These are phyloP conservation scores for Verticillium tricorpus DNA, from an alignment of 2,329 filamentous ascomycete species.

Conservation along the genomic window DNA sequence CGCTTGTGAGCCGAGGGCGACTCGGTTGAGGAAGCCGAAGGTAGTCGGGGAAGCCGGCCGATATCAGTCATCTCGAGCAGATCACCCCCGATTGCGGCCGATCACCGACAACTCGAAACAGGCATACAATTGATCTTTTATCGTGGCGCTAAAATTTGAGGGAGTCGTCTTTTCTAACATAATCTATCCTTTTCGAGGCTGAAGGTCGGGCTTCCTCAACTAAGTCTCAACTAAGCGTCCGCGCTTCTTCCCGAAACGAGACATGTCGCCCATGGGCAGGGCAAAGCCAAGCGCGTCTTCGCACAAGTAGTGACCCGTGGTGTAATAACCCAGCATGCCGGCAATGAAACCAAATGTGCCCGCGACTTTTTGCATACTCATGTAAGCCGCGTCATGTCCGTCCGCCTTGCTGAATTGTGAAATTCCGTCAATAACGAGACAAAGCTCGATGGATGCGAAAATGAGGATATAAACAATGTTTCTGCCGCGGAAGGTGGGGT, in stretches of 20 bases:
- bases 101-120: no score
- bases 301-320: slow-evolving; percentile 17
- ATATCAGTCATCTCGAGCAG: no score
- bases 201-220: background rate
- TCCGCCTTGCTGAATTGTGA: slow-evolving; percentile 19
- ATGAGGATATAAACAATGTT: slow-evolving; percentile 22
- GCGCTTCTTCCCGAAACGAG: background rate
- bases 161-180: no score
- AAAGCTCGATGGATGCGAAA: slow-evolving; percentile 18
- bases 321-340: slow-evolving; percentile 19
- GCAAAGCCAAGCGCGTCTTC: slow-evolving; percentile 18
- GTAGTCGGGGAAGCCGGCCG: no score
- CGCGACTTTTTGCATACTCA: slow-evolving; percentile 13
- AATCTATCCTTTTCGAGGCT: no score
- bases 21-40: no score
- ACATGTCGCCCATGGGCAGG: slow-evolving; percentile 16
- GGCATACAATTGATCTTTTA: no score
- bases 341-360: slow-evolving; percentile 21
- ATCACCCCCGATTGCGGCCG: no score
- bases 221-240: background rate
- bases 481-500: slow-evolving; percentile 4
- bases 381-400: slow-evolving; percentile 8
- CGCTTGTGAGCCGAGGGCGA: no score
- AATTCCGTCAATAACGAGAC: slow-evolving; percentile 17
- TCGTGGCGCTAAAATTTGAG: no score